Base-by-base conservation (phyloP, 495 filamentous ascomycete genomes). In the Aspergillus olivimuriae region DNA sequence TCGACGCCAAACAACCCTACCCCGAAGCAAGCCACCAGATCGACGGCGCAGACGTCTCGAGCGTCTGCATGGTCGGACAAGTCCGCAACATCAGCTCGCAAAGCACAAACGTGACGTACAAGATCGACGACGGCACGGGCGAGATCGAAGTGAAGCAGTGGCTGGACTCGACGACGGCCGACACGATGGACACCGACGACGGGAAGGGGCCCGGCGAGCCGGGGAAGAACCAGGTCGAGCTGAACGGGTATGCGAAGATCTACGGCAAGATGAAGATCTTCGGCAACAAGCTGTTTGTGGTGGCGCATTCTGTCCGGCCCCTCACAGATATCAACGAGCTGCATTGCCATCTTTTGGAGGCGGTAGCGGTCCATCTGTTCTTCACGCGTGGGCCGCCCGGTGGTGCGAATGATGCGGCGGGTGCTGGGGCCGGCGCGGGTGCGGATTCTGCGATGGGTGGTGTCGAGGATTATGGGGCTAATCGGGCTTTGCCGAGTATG, bases 41-140 rank as follows among this genome's bases (percentile, higher is more conserved):
- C 52, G 92, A 97, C 66, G 79, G 78, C 44, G 61, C 72, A 21
- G 82, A 85, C 53, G 65, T 84, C 31, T 52, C 48, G 37, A 57
- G 44, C 66, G 70, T 96, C 43, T 88, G 84, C 19, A 80, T 96
- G 55, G 77, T 96, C 51, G 94, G 87, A 23, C 90, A 94, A 69
- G 83, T 98, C 30, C 86, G 87, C 56, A 81, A 84, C 60, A 81
- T 95, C 63, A 84, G 79, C 57, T 71, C 75, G n/a, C 88, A 94
- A 69, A 74, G 84, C 36, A 95, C 91, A 43, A 94, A 95, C 70
- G 75, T 86, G 47, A 94, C 86, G 23, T 96, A 94, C 77, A 84
- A 80, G 52, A 66, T 97, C 51, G 94, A 97, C 67, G 92, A 98
- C 68, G 92, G 94, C 63, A 97, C 92, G 1, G 92, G 87, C 45